These are phyloP conservation scores for Cordyceps cateniannulata DNA, from an alignment of 2,329 filamentous ascomycete species.

Conservation along the genomic window DNA sequence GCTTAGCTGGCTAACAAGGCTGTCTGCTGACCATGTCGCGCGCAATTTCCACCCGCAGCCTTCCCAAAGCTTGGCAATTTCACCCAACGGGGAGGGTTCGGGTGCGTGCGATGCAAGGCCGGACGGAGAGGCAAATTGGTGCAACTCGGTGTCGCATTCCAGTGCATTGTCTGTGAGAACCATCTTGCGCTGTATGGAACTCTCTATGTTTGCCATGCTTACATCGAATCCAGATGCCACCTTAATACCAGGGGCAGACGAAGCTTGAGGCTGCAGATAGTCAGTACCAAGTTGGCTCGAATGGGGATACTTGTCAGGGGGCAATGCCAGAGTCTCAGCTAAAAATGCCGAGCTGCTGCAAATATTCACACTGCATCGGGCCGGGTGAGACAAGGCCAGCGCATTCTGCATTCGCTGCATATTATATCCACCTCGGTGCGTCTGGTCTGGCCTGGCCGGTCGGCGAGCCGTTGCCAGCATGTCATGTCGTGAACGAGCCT, in stretches of 20 bases:
- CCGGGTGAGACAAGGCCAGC: background rate
- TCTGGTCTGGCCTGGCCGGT: background rate
- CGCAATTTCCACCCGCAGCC: background rate
- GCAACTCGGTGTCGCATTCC: background rate
- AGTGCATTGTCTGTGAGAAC: background rate
- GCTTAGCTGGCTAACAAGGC: background rate
- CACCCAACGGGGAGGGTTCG: background rate
- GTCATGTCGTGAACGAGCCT: slow-evolving; percentile 4
- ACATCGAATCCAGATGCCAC: too few relatives aligned
- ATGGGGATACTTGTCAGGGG: background rate
- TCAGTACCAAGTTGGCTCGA: too few relatives aligned
- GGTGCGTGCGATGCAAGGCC: too few relatives aligned
- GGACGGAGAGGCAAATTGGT: background rate
- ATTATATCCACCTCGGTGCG: background rate
- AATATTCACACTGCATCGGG: background rate
- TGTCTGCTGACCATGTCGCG: background rate
- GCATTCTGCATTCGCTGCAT: background rate
- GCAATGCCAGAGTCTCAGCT: background rate
- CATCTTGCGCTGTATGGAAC: too few relatives aligned
- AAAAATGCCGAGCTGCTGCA: background rate
- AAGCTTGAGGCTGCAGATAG: too few relatives aligned
- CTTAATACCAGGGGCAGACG: too few relatives aligned
- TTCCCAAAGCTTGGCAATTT: background rate
- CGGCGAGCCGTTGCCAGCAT: too few relatives aligned
- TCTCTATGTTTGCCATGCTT: too few relatives aligned